phyloP scores from a whole-genome alignment of 352 stramenopile genomes.

The Peronosclerospora sorghi region DNA sequence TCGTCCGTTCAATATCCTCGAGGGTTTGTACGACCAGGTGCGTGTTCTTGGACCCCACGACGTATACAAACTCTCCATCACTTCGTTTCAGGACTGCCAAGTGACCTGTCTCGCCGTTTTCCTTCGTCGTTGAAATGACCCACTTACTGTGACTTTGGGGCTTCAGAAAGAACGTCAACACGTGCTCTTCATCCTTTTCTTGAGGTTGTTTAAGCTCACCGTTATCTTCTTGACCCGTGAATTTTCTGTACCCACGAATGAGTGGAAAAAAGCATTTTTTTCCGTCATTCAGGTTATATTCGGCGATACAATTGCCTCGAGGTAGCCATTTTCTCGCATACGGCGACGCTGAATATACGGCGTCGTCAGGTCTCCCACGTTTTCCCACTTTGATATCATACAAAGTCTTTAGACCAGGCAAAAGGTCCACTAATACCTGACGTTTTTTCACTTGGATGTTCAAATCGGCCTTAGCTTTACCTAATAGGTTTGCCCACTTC shows the following conservation, averaged over 20 bases:
- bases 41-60: constrained; percentile 75
- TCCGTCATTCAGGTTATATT: constrained; percentile 16
- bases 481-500: constrained; percentile 37
- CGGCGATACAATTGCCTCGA: constrained; percentile 60
- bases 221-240: constrained; percentile 74
- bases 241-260: constrained; percentile 68
- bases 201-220: constrained; percentile 30
- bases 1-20: constrained; percentile 36
- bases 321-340: constrained; percentile 63
- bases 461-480: constrained; percentile 12
- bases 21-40: constrained; percentile 42
- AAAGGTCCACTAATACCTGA: constrained; percentile 26
- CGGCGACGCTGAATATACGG: constrained; percentile 49
- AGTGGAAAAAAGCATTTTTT: constrained; percentile 34
- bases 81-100: constrained; percentile 56
- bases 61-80: constrained; percentile 56
- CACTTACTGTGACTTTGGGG: constrained; percentile 29
- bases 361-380: constrained; percentile 53
- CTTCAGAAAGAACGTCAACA: constrained; percentile 76
- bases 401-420: constrained; percentile 17
- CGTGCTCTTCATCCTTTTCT: constrained; percentile 17
- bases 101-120: constrained; percentile 71
- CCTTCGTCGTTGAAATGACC: constrained; percentile 67
- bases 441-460: constrained; percentile 38
- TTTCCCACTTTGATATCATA: constrained; percentile 59